phyloP scores from a whole-genome alignment of 2,329 filamentous ascomycete species.

The Dendryphion nanum region DNA sequence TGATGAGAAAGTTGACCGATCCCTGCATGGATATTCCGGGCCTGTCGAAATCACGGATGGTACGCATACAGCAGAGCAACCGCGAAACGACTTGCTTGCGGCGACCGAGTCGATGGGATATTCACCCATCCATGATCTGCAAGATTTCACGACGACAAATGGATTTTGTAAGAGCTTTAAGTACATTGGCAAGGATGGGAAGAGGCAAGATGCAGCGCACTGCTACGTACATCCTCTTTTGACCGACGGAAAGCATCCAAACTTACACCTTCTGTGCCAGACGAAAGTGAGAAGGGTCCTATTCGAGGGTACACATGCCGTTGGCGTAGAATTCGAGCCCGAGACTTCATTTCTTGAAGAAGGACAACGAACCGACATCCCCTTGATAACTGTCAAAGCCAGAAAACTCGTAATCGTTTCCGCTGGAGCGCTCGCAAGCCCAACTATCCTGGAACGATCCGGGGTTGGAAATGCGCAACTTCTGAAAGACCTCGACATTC shows the following conservation, averaged over 20 bases:
- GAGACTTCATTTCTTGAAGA: slow-evolving; percentile 35
- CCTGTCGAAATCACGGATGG: slow-evolving; percentile 54
- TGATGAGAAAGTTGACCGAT: slow-evolving; percentile 34
- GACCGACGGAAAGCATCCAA: slow-evolving; percentile 48
- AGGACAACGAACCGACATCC: slow-evolving; percentile 11
- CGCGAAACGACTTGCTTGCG: slow-evolving; percentile 49
- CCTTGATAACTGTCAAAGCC: slow-evolving; percentile 42
- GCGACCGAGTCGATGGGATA: slow-evolving; percentile 48
- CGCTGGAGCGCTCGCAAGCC: slow-evolving; percentile 52
- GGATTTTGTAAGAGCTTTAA: slow-evolving; percentile 40
- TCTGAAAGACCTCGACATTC: slow-evolving; percentile 51
- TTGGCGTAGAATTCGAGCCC: slow-evolving; percentile 56
- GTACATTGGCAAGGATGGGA: slow-evolving; percentile 49
- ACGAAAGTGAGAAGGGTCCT: slow-evolving; percentile 53
- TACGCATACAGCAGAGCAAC: slow-evolving; percentile 35
- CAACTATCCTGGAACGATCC: slow-evolving; percentile 58
- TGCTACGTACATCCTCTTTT: slow-evolving; percentile 53
- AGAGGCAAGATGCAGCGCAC: slow-evolving; percentile 55
- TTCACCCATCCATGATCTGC: slow-evolving; percentile 49
- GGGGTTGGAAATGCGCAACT: slow-evolving; percentile 54
- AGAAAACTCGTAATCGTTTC: slow-evolving; percentile 52
- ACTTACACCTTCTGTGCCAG: slow-evolving; percentile 57
- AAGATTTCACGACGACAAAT: slow-evolving; percentile 45
- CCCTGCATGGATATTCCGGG: slow-evolving; percentile 51
- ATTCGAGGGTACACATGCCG: slow-evolving; percentile 52